Percentiles rank a stretch among this genome's conserved stretches.
phyloP scores from a whole-genome alignment of 1,139 yeast genomes.

The Zygosaccharomyces pseudobailii region DNA sequence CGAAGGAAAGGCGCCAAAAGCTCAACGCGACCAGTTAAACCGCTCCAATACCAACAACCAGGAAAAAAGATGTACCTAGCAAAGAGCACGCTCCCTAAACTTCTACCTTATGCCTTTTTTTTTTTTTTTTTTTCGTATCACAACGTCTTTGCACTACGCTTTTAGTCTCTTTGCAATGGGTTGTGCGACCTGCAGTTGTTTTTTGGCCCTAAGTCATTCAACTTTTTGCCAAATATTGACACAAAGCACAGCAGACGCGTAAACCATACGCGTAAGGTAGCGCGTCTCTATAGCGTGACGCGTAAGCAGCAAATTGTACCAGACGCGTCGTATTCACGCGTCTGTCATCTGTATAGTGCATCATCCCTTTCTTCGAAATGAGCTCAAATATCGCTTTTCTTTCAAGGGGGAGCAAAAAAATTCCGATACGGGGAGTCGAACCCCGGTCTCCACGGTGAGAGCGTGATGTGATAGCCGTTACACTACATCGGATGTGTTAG shows the following conservation, averaged over 20 bases:
- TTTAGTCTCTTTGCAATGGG: not conserved
- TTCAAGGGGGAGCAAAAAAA: not conserved
- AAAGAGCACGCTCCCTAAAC: not conserved
- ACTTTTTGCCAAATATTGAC: slow-evolving; percentile 5
- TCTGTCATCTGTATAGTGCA: not conserved
- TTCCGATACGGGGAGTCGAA: slow-evolving; percentile 49
- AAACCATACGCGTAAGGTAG: not conserved
- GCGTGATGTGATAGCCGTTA: slow-evolving; percentile 39
- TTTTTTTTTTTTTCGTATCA: slow-evolving; percentile 1
- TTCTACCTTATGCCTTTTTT: not conserved
- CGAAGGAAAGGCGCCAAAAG: slow-evolving; percentile 4
- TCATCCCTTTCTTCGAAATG: not conserved
- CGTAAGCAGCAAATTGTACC: not conserved
- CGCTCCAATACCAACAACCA: not conserved
- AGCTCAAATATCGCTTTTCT: not conserved
- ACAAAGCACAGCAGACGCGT: slow-evolving; percentile 3
- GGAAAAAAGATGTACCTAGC: slow-evolving; percentile 3
- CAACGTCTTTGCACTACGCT: not conserved
- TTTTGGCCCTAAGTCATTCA: not conserved
- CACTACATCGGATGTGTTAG: slow-evolving; percentile 34
- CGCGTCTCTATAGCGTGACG: not conserved
- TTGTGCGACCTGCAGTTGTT: not conserved
- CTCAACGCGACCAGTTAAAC: slow-evolving; percentile 2
- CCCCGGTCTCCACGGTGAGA: slow-evolving; percentile 44
- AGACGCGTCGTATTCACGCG: not conserved